These are phyloP conservation scores for Aspergillus luchuensis DNA, from an alignment of 2,329 filamentous ascomycete species.

Conservation along the genomic window DNA sequence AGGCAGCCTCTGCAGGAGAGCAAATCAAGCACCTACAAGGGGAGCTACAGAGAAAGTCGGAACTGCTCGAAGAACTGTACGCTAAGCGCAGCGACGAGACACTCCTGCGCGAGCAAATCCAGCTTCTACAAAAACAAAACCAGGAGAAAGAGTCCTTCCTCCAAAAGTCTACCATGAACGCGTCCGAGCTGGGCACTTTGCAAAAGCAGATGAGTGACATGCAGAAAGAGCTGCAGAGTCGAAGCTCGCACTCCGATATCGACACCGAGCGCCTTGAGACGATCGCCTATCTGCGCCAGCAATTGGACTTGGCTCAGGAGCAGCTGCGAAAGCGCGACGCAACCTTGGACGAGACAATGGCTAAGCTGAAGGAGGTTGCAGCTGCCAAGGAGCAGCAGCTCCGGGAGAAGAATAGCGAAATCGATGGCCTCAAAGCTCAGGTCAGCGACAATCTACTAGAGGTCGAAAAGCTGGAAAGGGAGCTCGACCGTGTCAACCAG, in stretches of 20 bases:
- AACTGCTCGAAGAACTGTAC: conserved; percentile 32
- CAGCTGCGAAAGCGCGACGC: conserved; percentile 39
- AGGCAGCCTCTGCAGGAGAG: conserved; percentile 40
- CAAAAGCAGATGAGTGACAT: conserved; percentile 36
- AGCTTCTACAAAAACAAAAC: conserved; percentile 31
- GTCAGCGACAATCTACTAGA: conserved; percentile 39
- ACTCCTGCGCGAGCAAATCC: conserved; percentile 33
- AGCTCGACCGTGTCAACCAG: conserved; percentile 35
- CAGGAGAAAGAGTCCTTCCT: conserved; percentile 29
- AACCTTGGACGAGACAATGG: conserved; percentile 36
- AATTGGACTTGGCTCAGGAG: conserved; percentile 35
- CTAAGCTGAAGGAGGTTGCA: conserved; percentile 37
- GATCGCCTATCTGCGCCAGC: conserved; percentile 36
- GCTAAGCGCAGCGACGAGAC: conserved; percentile 26
- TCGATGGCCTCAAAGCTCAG: conserved; percentile 39
- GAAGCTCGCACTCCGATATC: conserved; percentile 23
- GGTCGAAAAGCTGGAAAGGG: conserved; percentile 37
- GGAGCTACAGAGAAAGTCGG: conserved; percentile 38
- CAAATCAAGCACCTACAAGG: conserved; percentile 43
- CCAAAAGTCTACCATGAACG: conserved; percentile 25
- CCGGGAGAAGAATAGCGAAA: conserved; percentile 39
- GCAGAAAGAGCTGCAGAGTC: conserved; percentile 35
- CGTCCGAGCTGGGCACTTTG: conserved; percentile 28
- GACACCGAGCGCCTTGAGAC: conserved; percentile 35
- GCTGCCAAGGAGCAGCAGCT: conserved; percentile 37